phyloP scores from a whole-genome alignment of 768 basidiomycete species.

The Amanita jacksonii region DNA sequence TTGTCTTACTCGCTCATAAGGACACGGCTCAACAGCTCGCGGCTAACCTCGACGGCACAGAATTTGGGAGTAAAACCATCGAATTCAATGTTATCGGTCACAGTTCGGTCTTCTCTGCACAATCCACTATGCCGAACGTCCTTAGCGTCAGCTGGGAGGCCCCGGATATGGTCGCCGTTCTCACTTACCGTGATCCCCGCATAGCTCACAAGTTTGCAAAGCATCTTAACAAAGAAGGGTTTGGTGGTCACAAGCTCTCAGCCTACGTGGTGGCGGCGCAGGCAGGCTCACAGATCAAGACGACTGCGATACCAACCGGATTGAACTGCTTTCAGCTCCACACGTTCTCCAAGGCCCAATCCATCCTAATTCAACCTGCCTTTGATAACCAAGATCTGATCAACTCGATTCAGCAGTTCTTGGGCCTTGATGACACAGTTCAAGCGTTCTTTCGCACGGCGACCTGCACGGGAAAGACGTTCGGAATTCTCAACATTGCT shows the following conservation, averaged over 20 bases:
- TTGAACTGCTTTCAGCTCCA: background rate
- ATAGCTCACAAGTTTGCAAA: background rate
- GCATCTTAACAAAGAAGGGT: background rate
- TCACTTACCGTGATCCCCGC: slow-evolving; percentile 2
- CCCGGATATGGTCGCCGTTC: background rate
- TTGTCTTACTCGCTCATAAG: background rate
- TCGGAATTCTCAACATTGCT: background rate
- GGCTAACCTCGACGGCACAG: background rate
- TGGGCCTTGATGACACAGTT: background rate
- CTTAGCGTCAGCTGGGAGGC: slow-evolving; percentile 3
- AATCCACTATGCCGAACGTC: background rate
- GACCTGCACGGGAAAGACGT: background rate
- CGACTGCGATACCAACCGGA: background rate
- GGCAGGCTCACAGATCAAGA: background rate
- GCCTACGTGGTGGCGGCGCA: background rate
- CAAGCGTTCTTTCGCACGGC: background rate
- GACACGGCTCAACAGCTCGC: background rate
- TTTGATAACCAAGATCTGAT: background rate
- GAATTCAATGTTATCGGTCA: background rate
- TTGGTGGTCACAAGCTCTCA: background rate
- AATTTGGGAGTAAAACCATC: background rate
- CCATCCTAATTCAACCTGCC: slow-evolving; percentile 2
- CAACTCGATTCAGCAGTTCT: background rate
- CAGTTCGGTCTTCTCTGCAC: background rate
- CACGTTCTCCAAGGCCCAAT: background rate